Percentiles rank a stretch among this genome's conserved stretches.
phyloP scores from a whole-genome alignment of 768 basidiomycete species.

The Suillus placidus region DNA sequence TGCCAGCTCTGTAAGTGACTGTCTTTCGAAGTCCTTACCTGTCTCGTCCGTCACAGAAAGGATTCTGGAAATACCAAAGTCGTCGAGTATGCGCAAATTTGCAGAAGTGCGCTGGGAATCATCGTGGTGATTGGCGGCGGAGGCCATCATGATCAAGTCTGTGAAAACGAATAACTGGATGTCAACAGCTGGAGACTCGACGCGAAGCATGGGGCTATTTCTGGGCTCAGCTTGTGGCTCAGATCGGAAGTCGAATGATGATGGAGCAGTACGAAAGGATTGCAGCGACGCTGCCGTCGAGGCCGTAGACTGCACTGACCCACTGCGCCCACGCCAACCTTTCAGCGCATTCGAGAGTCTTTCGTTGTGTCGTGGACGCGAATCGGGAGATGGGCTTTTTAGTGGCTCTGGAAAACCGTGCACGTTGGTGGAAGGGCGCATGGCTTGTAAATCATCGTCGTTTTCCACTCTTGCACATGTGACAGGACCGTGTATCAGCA shows the following conservation, averaged over 20 bases:
- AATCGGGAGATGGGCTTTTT: not conserved
- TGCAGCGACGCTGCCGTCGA: slow-evolving; percentile 23
- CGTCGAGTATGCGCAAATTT: slow-evolving; percentile 46
- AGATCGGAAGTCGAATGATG: slow-evolving; percentile 28
- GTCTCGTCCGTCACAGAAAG: slow-evolving; percentile 47
- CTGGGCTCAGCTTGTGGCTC: slow-evolving; percentile 7
- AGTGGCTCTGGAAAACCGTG: not conserved
- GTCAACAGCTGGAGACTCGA: slow-evolving; percentile 29
- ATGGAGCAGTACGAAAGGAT: slow-evolving; percentile 34
- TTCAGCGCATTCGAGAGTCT: slow-evolving; percentile 44
- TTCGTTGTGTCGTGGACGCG: slow-evolving; percentile 22
- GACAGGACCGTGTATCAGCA: slow-evolving; percentile 70
- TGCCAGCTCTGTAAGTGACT: not conserved
- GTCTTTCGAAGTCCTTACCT: slow-evolving; percentile 15
- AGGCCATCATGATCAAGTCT: slow-evolving; percentile 67
- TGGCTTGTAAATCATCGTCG: slow-evolving; percentile 22
- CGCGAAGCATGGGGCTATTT: slow-evolving; percentile 24
- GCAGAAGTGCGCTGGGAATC: slow-evolving; percentile 29
- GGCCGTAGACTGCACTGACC: slow-evolving; percentile 35
- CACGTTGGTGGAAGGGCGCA: slow-evolving; percentile 16
- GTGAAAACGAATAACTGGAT: slow-evolving; percentile 60
- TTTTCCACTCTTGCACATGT: slow-evolving; percentile 42
- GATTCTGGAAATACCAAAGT: slow-evolving; percentile 51
- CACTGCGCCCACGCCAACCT: slow-evolving; percentile 50
- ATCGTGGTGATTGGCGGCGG: slow-evolving; percentile 25